A percentile compares a stretch with the other conserved stretches of the same genome.
phyloP scores from a whole-genome alignment of 1,139 yeast species.

The Pneumocystis murina region DNA sequence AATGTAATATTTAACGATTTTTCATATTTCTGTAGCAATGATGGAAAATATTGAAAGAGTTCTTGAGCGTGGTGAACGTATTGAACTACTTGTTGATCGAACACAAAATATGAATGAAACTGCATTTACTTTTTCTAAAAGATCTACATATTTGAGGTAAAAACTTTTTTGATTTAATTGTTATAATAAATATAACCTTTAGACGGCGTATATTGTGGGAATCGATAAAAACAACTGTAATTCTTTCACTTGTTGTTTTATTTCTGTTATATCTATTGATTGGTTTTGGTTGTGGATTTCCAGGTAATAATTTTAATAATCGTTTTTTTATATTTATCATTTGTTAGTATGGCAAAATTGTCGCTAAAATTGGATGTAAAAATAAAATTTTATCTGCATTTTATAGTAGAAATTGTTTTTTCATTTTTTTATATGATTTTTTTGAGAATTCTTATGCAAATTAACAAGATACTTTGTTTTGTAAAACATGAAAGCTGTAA shows the following conservation, averaged over 20 bases:
- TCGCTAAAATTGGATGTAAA: background rate
- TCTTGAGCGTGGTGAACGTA: constrained; percentile 66
- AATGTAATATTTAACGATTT: background rate
- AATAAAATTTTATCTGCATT: background rate
- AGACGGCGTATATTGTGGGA: constrained; percentile 34
- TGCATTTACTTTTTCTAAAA: constrained; percentile 56
- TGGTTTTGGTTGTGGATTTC: constrained; percentile 15
- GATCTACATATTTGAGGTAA: constrained; percentile 44
- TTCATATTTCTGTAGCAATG: constrained; percentile 19
- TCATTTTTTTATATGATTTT: background rate
- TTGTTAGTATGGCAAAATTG: background rate
- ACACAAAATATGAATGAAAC: constrained; percentile 60
- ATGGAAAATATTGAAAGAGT: constrained; percentile 32
- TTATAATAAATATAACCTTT: background rate
- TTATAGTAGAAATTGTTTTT: background rate
- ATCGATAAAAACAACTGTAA: constrained; percentile 31
- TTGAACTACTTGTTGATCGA: constrained; percentile 60
- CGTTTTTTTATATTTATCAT: background rate
- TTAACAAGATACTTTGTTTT: background rate
- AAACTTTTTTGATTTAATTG: constrained; percentile 33
- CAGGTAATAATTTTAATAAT: background rate
- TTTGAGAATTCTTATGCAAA: background rate
- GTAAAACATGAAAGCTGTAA: background rate
- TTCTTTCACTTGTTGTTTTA: constrained; percentile 11
- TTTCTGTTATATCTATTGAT: constrained; percentile 14